phyloP scores from a whole-genome alignment of 2,329 filamentous ascomycete genomes.

The Microsporum canis region DNA sequence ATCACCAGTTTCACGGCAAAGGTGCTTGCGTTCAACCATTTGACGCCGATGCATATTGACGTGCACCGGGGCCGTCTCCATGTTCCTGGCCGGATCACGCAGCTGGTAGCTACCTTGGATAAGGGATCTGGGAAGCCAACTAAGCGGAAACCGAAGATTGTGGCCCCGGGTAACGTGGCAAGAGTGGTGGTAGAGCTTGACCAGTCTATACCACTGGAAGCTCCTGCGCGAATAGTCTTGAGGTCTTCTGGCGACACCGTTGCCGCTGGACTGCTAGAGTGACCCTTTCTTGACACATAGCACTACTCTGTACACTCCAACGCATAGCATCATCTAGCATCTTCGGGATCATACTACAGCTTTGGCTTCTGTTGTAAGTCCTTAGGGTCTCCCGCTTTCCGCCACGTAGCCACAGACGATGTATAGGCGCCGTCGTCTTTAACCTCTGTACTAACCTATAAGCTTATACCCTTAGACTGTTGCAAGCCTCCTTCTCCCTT shows the following conservation, averaged over 20 bases:
- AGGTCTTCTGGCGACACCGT: constrained; percentile 72
- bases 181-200: constrained; percentile 65
- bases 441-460: no score
- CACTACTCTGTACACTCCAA: not conserved
- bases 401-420: no score
- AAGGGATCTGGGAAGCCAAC: constrained; percentile 62
- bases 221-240: constrained; percentile 67
- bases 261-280: constrained; percentile 76
- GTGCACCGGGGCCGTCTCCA: constrained; percentile 78
- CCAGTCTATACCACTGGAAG: constrained; percentile 65
- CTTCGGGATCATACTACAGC: no score
- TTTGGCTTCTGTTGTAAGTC: no score
- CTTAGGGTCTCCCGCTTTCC: not conserved
- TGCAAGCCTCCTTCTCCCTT: not conserved
- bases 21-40: constrained; percentile 75
- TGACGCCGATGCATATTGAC: constrained; percentile 81
- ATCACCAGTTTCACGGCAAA: constrained; percentile 68
- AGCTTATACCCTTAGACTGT: no score
- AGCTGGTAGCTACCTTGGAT: constrained; percentile 63
- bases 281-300: constrained; percentile 11
- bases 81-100: constrained; percentile 60
- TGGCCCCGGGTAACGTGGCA: constrained; percentile 68
- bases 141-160: constrained; percentile 75
- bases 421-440: no score
- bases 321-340: not conserved